Percentiles rank a stretch among this genome's conserved stretches.
phyloP scores from a whole-genome alignment of 257 asterid genomes.

The Solanum pimpinellifolium region DNA sequence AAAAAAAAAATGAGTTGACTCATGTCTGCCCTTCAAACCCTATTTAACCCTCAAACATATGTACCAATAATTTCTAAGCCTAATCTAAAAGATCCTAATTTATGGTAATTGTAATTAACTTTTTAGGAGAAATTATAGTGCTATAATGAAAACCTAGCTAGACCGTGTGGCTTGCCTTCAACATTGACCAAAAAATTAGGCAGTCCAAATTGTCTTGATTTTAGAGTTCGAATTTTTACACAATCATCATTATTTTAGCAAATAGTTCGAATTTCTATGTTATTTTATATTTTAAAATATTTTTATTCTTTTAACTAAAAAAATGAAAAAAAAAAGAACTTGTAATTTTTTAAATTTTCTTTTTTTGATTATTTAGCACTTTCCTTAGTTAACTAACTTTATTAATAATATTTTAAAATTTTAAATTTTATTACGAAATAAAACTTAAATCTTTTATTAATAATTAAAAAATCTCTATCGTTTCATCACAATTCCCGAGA shows the following conservation, averaged over 20 bases:
- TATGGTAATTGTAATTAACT: background rate
- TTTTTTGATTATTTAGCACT: no score
- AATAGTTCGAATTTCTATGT: no score
- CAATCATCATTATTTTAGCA: background rate
- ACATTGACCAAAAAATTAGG: background rate
- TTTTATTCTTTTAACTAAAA: no score
- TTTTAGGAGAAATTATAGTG: background rate
- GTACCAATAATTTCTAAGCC: background rate
- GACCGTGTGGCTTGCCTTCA: background rate
- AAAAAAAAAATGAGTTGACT: background rate
- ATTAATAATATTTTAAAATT: no score
- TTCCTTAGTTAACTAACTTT: no score
- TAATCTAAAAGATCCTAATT: background rate
- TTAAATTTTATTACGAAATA: no score
- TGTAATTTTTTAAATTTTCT: no score
- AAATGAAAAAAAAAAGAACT: no score
- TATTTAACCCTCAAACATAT: background rate
- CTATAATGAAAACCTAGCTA: background rate
- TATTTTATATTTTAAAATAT: no score
- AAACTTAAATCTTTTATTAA: no score
- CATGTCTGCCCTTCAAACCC: background rate
- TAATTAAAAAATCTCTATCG: no score
- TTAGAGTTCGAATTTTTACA: background rate
- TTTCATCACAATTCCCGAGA: no score
- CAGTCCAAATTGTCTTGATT: background rate